Base-by-base conservation (phyloP, 371 early-diverging fungal genomes). In the Neoconidiobolus thromboides region DNA sequence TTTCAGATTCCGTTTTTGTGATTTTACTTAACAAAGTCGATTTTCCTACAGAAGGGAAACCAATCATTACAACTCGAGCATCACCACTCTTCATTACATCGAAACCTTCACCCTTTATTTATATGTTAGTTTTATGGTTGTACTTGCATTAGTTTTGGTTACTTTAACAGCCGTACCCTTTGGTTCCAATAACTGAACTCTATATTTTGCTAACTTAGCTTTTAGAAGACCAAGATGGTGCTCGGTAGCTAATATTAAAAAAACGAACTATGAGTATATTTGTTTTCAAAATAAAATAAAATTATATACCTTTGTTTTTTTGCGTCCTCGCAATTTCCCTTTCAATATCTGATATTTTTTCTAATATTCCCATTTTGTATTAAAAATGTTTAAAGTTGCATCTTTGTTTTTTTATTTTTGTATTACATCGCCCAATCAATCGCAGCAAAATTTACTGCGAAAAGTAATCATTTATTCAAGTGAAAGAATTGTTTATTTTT, bases 21-120 rank as follows among this genome's bases (percentile, higher is more conserved):
- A 96, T 69, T 71, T 92, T 96, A 65, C 84, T 85, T 55, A 99
- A 77, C 50, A 99, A 73, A 1, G 99, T 99, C 15, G 91, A 91
- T 73, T 99, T 99, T 57, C 99, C 99, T 15, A 99, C 99, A 9
- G 96, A 96, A 7, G 99, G 99, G 66, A 99, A 99, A 58, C 96
- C 99, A 67, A 98, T 93, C 76, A 99, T 81, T 1, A 92, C 99
- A 40, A 99, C 94, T 58, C 99, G 85, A 2, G 99, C 99, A 69
- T 96, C 96, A 7, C 99, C 99, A 42, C 90, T 88, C 73, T 96
- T 91, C 79, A 93, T 91, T 39, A 97, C 96, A 77, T 96, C 97
- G 68, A 96, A 96, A 39, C 95, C 97, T 64, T 87, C 93, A 47
- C 93, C 96, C 82, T 85, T 67, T 26, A 26, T 2, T 5, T 46